Evolutionary conservation across 352 stramenopile genomes (phyloP).

Genomic region (Globisporangium sylvaticum): DNA sequence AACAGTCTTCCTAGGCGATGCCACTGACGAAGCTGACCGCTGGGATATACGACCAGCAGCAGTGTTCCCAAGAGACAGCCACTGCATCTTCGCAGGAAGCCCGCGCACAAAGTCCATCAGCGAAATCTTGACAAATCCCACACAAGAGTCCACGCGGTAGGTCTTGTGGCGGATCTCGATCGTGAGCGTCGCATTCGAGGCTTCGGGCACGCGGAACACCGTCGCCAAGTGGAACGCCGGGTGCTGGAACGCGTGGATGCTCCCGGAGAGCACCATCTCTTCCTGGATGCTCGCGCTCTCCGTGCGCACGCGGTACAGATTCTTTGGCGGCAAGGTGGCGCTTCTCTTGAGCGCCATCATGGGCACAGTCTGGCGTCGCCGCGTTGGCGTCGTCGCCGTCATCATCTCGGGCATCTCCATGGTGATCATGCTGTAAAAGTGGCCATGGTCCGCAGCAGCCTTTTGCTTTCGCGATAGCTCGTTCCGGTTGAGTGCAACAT

Average conservation of each 20-base stretch:
- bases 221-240: slow-evolving; percentile 36
- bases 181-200: slow-evolving; percentile 29
- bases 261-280: slow-evolving; percentile 43
- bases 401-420: slow-evolving; percentile 21
- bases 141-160: slow-evolving; percentile 20
- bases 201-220: slow-evolving; percentile 46
- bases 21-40: background rate
- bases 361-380: slow-evolving; percentile 14
- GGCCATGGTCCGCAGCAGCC: slow-evolving; percentile 12
- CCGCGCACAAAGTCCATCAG: slow-evolving; percentile 55
- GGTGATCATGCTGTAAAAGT: slow-evolving; percentile 23
- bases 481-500: background rate
- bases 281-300: slow-evolving; percentile 41
- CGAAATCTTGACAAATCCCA: slow-evolving; percentile 31
- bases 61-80: slow-evolving; percentile 33
- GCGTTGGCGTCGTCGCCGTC: background rate
- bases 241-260: slow-evolving; percentile 39
- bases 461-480: slow-evolving; percentile 1
- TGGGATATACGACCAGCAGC: background rate
- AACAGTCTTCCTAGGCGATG: background rate
- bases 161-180: slow-evolving; percentile 48
- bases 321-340: slow-evolving; percentile 1
- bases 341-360: background rate
- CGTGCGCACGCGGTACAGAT: slow-evolving; percentile 44
- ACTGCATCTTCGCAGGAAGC: slow-evolving; percentile 58